A percentile compares a stretch with the other conserved stretches of the same genome.
Conservation (phyloP, 2,329 filamentous ascomycete genomes). For the Fusarium odoratissimum region DNA sequence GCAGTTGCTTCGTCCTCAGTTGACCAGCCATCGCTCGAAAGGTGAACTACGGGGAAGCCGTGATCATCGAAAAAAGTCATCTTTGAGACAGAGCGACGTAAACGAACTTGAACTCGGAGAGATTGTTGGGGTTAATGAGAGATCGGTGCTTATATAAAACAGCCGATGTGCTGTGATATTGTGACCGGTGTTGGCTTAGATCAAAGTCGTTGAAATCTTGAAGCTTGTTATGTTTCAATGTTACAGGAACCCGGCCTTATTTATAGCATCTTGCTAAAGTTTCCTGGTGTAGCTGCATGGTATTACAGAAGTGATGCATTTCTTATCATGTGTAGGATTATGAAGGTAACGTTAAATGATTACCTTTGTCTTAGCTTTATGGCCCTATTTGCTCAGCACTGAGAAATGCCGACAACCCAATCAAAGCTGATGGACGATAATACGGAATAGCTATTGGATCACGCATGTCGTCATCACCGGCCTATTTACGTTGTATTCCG, state of each 20-base stretch:
- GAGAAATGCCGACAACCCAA: background rate
- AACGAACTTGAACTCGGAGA: background rate
- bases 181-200: background rate
- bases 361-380: background rate
- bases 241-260: background rate
- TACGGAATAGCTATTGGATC: background rate
- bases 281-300: too few relatives aligned
- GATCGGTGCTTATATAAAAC: background rate
- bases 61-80: slow-evolving; percentile 4
- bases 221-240: background rate
- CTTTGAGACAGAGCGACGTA: background rate
- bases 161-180: background rate
- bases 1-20: slow-evolving; percentile 1
- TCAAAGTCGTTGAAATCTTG: background rate
- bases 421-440: background rate
- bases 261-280: background rate
- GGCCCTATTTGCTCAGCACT: background rate
- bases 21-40: slow-evolving; percentile 4
- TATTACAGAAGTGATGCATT: background rate
- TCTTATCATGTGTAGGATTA: background rate
- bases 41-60: background rate
- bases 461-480: background rate
- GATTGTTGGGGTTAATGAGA: background rate
- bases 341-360: background rate
- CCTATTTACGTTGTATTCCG: background rate